These are phyloP conservation scores for Globisporangium apiculatum DNA, from an alignment of 352 stramenopile genomes.

Conservation along the genomic window DNA sequence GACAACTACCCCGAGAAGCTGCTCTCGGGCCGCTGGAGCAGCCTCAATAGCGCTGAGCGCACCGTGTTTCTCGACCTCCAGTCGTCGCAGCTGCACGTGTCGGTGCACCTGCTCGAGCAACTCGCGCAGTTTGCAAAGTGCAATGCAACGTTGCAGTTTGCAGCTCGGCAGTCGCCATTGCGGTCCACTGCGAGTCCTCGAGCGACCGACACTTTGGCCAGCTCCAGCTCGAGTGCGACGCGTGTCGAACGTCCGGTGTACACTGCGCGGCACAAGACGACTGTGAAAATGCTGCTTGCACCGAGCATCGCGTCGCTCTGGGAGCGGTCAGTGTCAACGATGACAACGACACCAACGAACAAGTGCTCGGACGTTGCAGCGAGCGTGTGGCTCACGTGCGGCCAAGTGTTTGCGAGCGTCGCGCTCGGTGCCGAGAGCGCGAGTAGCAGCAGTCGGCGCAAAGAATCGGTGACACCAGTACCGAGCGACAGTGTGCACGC, in stretches of 20 bases:
- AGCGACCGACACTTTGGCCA: not conserved
- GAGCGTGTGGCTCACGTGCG: constrained; percentile 43
- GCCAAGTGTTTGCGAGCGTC: constrained; percentile 58
- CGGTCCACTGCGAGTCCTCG: not conserved
- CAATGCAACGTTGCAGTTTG: not conserved
- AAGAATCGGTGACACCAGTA: constrained; percentile 7
- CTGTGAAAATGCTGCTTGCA: constrained; percentile 59
- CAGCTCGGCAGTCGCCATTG: not conserved
- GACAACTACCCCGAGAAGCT: constrained; percentile 72
- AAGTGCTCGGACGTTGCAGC: constrained; percentile 8
- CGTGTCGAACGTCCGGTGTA: constrained; percentile 4
- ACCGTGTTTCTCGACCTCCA: constrained; percentile 68
- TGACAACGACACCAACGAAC: not conserved
- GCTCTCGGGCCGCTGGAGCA: constrained; percentile 49
- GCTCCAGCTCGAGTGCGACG: too few relatives aligned
- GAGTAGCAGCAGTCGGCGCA: constrained; percentile 10
- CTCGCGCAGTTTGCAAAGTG: constrained; percentile 21
- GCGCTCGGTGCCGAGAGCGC: constrained; percentile 24
- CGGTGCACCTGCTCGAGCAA: constrained; percentile 33
- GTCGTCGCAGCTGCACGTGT: constrained; percentile 61
- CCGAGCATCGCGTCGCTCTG: constrained; percentile 61
- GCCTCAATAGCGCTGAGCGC: constrained; percentile 20
- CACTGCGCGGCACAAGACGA: constrained; percentile 14
- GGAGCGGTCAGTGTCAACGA: constrained; percentile 10
- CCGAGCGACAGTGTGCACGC: constrained; percentile 19